A percentile compares a stretch with the other conserved stretches of the same genome.
Evolutionary conservation across 1,284 basidiomycete species (phyloP).

Genomic region (Sanghuangporus baumii): DNA sequence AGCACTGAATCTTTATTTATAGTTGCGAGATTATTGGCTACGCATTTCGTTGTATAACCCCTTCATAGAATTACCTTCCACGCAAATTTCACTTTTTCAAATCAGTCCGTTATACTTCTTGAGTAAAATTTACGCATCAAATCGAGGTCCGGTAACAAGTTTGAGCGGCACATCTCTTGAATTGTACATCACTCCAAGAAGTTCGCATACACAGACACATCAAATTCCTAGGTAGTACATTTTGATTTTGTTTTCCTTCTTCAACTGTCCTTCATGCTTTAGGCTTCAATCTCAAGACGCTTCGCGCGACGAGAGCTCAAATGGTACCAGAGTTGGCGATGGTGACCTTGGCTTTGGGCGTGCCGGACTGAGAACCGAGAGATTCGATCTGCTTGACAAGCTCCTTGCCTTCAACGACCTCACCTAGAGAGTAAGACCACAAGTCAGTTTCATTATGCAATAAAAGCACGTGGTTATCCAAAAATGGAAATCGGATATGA

Average conservation of each 20-base stretch:
- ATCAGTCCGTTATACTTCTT: no score
- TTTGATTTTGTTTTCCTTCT: not conserved
- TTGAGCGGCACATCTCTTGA: not conserved
- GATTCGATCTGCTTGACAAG: slow-evolving; percentile 74
- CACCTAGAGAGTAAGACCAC: slow-evolving; percentile 24
- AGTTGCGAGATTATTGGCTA: no score
- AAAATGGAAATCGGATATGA: not conserved
- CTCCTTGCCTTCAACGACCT: slow-evolving; percentile 73
- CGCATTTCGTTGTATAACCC: no score
- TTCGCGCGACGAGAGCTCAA: not conserved
- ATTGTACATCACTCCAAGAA: not conserved
- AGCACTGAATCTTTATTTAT: not conserved
- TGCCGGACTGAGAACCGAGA: slow-evolving; percentile 50
- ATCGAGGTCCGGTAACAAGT: no score
- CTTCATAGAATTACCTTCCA: no score
- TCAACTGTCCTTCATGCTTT: not conserved
- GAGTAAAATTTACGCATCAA: no score
- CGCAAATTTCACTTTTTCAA: no score
- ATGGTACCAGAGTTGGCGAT: slow-evolving; percentile 59
- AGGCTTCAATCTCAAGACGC: not conserved
- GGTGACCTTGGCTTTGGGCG: slow-evolving; percentile 47
- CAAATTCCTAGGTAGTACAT: slow-evolving; percentile 6
- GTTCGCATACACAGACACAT: not conserved
- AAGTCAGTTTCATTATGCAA: not conserved
- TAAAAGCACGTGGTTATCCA: not conserved